Evolutionary conservation across 1,284 basidiomycete genomes (phyloP).

Genomic region (Cryptococcus sp.): DNA sequence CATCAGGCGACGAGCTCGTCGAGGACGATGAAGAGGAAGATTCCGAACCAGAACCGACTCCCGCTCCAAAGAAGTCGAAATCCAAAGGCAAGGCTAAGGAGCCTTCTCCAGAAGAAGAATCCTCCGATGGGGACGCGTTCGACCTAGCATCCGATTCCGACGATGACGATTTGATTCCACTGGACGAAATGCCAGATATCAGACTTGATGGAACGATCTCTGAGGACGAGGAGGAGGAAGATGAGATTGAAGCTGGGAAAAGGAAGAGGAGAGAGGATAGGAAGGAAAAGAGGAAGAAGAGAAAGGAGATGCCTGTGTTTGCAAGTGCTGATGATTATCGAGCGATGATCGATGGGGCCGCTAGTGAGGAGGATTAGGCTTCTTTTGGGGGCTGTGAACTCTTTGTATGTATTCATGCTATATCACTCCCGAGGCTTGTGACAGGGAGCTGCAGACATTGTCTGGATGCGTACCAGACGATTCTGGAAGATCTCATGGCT

Average conservation of each 20-base stretch:
- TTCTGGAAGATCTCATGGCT: no score
- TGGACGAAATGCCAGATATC: slow-evolving; percentile 47
- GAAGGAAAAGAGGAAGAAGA: slow-evolving; percentile 56
- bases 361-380: slow-evolving; percentile 56
- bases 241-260: slow-evolving; percentile 51
- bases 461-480: no score
- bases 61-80: slow-evolving; percentile 6
- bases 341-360: slow-evolving; percentile 78
- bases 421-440: no score
- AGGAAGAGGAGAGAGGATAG: slow-evolving; percentile 55
- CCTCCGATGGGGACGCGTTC: neutral
- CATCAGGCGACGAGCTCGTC: slow-evolving; percentile 19
- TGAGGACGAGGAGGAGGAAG: slow-evolving; percentile 49
- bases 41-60: slow-evolving; percentile 18
- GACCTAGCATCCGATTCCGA: slow-evolving; percentile 23
- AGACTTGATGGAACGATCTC: slow-evolving; percentile 28
- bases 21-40: slow-evolving; percentile 27
- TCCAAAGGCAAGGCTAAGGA: slow-evolving; percentile 15
- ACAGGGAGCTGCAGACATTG: no score
- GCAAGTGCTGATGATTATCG: slow-evolving; percentile 95
- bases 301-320: slow-evolving; percentile 81
- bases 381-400: no score
- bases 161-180: slow-evolving; percentile 47
- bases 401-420: no score
- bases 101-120: neutral